Base-by-base conservation (phyloP, 2,329 filamentous ascomycete genomes). In the Claviceps digitariae region DNA sequence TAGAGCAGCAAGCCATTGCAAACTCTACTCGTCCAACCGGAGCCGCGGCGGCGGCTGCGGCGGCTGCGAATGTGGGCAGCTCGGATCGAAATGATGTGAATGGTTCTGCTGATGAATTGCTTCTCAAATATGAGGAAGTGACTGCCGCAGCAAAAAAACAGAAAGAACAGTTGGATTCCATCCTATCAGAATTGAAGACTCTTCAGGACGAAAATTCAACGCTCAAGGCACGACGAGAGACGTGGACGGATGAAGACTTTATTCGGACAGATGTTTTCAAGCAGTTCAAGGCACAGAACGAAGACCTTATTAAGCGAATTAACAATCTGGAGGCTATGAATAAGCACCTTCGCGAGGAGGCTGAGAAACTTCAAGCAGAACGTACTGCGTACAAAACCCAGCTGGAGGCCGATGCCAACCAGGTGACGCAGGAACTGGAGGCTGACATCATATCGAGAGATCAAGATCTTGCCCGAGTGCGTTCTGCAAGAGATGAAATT, bases 231-330 rank as follows among this genome's bases (percentile, higher is more conserved):
- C 77, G 83, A 65, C 75, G 87, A 48, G 83, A 87, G 15, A 83
- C 80, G 53, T 73, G 90, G 46, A 86, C 87, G 0, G 93, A 98
- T 62, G 93, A 98, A 57, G 93, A 98, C 61, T 97, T 94, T 64
- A 84, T 90, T 43, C 83, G 89, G 54, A 95, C 90, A 4, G 90
- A 96, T 61, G 77, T 95, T 3, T 98, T 95, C 77, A 97, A 95
- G 69, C 82, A 87, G 57, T 79, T 96, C 63, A 94, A 90, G 69
- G 79, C 79, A 25, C 89, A 96, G 62, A 87, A 94, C 61, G 93
- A 97, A 63, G 91, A 97, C 61, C 80, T 95, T 9, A 89, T 96
- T 60, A 91, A 88, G 67, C 84, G 89, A 40, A 83, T 95, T 63
- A 98, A 98, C 66, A 84, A 91, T 61, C 71, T 97, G 15, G 91